Percentiles rank a stretch among this genome's conserved stretches.
These are phyloP conservation scores for Sungouiella thailandica DNA, from an alignment of 805 yeast genomes.

Conservation along the genomic window DNA sequence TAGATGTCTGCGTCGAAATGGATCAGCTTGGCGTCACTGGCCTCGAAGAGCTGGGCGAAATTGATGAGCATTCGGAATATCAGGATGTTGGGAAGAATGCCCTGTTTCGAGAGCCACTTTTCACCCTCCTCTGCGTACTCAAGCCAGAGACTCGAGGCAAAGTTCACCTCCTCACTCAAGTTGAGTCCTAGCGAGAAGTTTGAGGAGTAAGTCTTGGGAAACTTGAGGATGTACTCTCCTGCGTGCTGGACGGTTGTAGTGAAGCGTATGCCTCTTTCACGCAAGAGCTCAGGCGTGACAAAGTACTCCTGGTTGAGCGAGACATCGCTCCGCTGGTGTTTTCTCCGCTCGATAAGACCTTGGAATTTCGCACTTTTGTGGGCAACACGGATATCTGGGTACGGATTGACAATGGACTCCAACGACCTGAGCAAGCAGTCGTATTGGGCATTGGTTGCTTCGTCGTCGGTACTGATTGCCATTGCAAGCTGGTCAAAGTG, in stretches of 20 bases:
- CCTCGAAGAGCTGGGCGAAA: constrained; percentile 39
- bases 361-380: constrained; percentile 23
- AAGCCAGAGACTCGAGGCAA: constrained; percentile 58
- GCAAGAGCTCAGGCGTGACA: constrained; percentile 46
- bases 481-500: constrained; percentile 15
- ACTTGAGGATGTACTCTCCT: constrained; percentile 57
- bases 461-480: constrained; percentile 14
- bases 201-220: constrained; percentile 51
- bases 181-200: constrained; percentile 51
- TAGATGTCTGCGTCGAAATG: constrained; percentile 34
- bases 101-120: constrained; percentile 45
- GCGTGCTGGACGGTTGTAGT: constrained; percentile 50
- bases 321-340: constrained; percentile 4
- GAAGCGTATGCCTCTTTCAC: constrained; percentile 43
- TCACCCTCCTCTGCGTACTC: constrained; percentile 44
- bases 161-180: constrained; percentile 50
- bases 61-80: constrained; percentile 43
- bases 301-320: constrained; percentile 40
- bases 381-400: constrained; percentile 21
- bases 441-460: constrained; percentile 14
- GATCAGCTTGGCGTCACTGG: constrained; percentile 21
- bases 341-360: constrained; percentile 9
- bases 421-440: constrained; percentile 26
- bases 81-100: constrained; percentile 50
- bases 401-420: constrained; percentile 27